Evolutionary conservation across 202 grass and related monocot species (phyloP).

Genomic region (Setaria viridis): DNA sequence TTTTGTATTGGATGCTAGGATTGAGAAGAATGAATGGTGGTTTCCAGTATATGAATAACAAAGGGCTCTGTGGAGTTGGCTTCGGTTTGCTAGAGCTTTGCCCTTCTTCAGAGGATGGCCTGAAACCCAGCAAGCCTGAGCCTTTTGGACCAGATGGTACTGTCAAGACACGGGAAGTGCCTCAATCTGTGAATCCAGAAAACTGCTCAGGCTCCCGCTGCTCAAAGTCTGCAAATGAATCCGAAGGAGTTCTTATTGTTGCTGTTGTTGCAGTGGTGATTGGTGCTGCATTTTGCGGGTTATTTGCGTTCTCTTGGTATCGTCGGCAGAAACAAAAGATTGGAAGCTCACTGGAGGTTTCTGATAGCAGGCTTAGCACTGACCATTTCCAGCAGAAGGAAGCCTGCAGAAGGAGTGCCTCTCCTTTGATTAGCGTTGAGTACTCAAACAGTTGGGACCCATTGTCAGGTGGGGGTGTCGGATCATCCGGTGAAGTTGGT

Average conservation of each 20-base stretch:
- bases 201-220: conserved; percentile 47
- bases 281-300: conserved; percentile 53
- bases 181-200: conserved; percentile 61
- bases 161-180: conserved; percentile 63
- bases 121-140: conserved; percentile 83
- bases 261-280: conserved; percentile 61
- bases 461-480: conserved; percentile 60
- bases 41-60: conserved; percentile 87
- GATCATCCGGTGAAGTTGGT: conserved; percentile 66
- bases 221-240: conserved; percentile 54
- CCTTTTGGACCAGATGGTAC: conserved; percentile 72
- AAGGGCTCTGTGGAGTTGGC: conserved; percentile 75
- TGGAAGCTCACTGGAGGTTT: conserved; percentile 89
- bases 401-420: conserved; percentile 70
- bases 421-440: conserved; percentile 80
- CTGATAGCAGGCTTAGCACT: conserved; percentile 90
- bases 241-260: conserved; percentile 56
- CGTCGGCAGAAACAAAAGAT: conserved; percentile 94
- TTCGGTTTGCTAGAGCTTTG: conserved; percentile 74
- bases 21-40: conserved; percentile 77
- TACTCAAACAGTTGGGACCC: conserved; percentile 88
- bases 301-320: conserved; percentile 76
- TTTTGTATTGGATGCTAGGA: conserved; percentile 51
- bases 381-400: conserved; percentile 91
- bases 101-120: conserved; percentile 55